phyloP scores from a whole-genome alignment of 768 basidiomycete genomes.

The Suillus plorans region DNA sequence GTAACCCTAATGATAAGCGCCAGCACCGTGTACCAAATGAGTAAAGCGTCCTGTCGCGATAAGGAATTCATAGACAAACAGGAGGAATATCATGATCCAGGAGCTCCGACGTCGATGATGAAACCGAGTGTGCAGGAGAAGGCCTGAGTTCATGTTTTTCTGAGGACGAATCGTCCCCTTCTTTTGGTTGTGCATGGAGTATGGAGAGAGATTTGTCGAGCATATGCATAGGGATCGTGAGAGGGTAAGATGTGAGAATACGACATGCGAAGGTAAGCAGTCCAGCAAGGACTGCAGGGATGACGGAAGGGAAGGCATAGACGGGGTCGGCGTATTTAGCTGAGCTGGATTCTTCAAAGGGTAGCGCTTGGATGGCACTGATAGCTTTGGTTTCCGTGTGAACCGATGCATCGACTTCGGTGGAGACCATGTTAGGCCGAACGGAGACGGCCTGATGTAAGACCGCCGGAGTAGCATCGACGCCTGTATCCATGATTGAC shows the following conservation, averaged over 20 bases:
- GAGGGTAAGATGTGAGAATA: slow-evolving; percentile 48
- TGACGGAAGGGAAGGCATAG: slow-evolving; percentile 30
- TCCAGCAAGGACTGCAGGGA: slow-evolving; percentile 30
- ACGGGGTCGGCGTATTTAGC: slow-evolving; percentile 26
- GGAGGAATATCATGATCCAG: slow-evolving; percentile 37
- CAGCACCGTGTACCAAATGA: slow-evolving; percentile 47
- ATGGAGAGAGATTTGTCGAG: slow-evolving; percentile 36
- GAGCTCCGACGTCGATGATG: slow-evolving; percentile 27
- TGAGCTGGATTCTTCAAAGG: slow-evolving; percentile 22
- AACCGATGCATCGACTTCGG: slow-evolving; percentile 34
- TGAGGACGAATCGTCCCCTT: slow-evolving; percentile 26
- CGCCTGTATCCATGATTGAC: slow-evolving; percentile 39
- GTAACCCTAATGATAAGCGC: slow-evolving; percentile 44
- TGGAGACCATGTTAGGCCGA: slow-evolving; percentile 25
- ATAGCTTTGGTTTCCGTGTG: slow-evolving; percentile 17
- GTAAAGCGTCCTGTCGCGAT: slow-evolving; percentile 35
- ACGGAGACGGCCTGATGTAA: slow-evolving; percentile 34
- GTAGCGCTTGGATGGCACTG: slow-evolving; percentile 14
- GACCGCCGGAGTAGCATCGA: slow-evolving; percentile 43
- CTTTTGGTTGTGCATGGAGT: slow-evolving; percentile 29
- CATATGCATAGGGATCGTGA: slow-evolving; percentile 47
- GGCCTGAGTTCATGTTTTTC: slow-evolving; percentile 32
- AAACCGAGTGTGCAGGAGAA: slow-evolving; percentile 21
- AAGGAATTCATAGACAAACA: slow-evolving; percentile 52
- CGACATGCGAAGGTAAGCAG: slow-evolving; percentile 50